Evolutionary conservation across 2,329 filamentous ascomycete genomes (phyloP), one percentile per base, ranked within the genome.

Genomic region (Colletotrichum shisoi): DNA sequence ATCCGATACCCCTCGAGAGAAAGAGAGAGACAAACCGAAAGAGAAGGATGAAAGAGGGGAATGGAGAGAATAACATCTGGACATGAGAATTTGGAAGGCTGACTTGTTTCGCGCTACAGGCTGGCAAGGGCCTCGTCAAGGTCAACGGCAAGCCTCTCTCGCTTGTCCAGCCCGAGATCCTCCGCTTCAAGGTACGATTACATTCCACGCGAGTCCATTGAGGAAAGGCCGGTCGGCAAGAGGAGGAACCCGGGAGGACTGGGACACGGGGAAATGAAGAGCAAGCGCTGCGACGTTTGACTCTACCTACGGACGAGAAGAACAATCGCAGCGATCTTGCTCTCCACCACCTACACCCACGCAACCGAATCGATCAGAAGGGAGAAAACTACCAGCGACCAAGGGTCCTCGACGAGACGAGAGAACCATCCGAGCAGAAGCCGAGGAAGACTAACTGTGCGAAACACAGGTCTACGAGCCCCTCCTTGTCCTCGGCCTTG

Each of bases 131-230:
- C 83, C 90, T 98, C 78, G 89, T 99, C 85, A 97, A 96, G 88
- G 95, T 97, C 85, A 99, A 98, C 88, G 95, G 95, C 85, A 92
- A 93, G 82, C 95, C 95, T 79, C 90, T 99, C 78, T 86, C 87
- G 79, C 92, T 98, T 78, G 91, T 97, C 78, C 92, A 97, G 87
- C 94, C 95, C 77, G 92, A 97, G 86, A 90, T 97, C 83, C 89
- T 99, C 79, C 91, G 95, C 83, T 97, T 96, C 91, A 98, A 97
- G 91, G 88, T 90, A 87, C 81, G 82, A 78, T 70, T 49, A 34
- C 45, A 57, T 44, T 24, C 51, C 60, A 42, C 53, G 21, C 61
- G 62, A 65, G 56, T 17, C 19, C 48, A 45, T 45, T 45, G 40
- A 40, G 48, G 27, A 39, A 24, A 62, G 31, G 51, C 44, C 51